Evolutionary conservation across 2,329 filamentous ascomycete species (phyloP), one percentile per base, ranked within the genome.

Genomic region (Exophiala xenobiotica): DNA sequence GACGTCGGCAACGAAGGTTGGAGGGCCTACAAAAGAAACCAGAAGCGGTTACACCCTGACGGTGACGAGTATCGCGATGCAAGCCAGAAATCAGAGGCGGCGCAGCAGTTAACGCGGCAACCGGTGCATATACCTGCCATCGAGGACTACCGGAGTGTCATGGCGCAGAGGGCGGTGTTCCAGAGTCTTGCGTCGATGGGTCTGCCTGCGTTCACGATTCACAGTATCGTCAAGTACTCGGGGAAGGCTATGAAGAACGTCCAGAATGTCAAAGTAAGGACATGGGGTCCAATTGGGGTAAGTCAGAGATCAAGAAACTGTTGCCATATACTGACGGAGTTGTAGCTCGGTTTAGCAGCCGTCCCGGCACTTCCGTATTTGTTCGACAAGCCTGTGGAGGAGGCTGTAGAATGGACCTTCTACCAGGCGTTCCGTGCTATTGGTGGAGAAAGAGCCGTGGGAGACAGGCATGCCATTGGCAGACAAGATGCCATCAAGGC

Each of bases 1-100:
- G 93, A 99, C 65, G 92, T 97, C 41, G 79, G 81, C 26, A 86
- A 96, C 66, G 93, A 99, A 70, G 92, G 93, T 4, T 97, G 96
- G 76, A 96, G 96, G 67, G 86, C 92, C 6, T 97, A 96, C 68
- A 80, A 87, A 69, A 82, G 87, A 50, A 97, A 99, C 67, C 88
- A 93, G 69, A 80, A 81, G 31, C 77, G 82, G 1, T 71, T 90
- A 18, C 81, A 91, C 61, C 89, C 90, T 0, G 76, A 84, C 7
- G 67, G 85, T 9, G 76, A 82, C 54, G 49, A 59, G 20, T 52
- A 55, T 29, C 46, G 43, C 4, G 51, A 53, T 19, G 53, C 49
- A 12, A 51, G 35, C 7, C 22, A 35, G 18, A 56, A 46, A 26
- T 38, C 51, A 9, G 23, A 29, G 80, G 91, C 61, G 88, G 89